Conservation (phyloP, 345 rosid species). For the Streptanthus diversifolius region DNA sequence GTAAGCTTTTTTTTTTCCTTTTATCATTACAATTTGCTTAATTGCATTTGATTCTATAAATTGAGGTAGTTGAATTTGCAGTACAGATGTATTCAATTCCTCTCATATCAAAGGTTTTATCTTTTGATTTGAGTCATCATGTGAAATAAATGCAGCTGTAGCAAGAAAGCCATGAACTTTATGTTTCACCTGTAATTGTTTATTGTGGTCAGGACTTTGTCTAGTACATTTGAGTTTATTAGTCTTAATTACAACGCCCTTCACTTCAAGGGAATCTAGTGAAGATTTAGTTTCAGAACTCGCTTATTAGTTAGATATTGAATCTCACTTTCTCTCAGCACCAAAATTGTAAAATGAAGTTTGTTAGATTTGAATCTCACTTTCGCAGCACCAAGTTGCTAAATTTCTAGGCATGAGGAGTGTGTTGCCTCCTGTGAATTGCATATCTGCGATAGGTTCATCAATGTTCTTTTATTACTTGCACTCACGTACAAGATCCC, state of each 20-base stretch:
- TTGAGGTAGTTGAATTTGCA: neutral
- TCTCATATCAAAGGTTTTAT: neutral
- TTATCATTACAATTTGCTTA: neutral
- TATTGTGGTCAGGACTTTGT: conserved; percentile 10
- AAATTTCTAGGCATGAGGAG: neutral
- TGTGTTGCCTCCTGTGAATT: neutral
- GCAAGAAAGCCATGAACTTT: neutral
- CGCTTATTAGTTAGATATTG: no score
- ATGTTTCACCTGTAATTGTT: neutral
- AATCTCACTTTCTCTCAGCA: no score
- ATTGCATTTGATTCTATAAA: neutral
- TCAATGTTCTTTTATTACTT: neutral
- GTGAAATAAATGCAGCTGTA: conserved; percentile 4
- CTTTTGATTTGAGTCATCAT: neutral
- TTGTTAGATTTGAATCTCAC: neutral
- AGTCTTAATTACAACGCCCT: neutral
- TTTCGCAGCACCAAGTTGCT: neutral
- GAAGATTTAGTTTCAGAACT: no score
- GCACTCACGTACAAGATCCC: neutral
- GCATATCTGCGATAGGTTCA: neutral
- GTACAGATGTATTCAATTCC: neutral
- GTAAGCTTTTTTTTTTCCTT: conserved; percentile 34
- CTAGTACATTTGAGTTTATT: neutral
- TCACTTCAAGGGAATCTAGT: neutral
- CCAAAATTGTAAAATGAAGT: neutral